Percentiles rank a stretch among this genome's conserved stretches.
phyloP scores from a whole-genome alignment of 495 filamentous ascomycete genomes.

The Parathielavia appendiculata region DNA sequence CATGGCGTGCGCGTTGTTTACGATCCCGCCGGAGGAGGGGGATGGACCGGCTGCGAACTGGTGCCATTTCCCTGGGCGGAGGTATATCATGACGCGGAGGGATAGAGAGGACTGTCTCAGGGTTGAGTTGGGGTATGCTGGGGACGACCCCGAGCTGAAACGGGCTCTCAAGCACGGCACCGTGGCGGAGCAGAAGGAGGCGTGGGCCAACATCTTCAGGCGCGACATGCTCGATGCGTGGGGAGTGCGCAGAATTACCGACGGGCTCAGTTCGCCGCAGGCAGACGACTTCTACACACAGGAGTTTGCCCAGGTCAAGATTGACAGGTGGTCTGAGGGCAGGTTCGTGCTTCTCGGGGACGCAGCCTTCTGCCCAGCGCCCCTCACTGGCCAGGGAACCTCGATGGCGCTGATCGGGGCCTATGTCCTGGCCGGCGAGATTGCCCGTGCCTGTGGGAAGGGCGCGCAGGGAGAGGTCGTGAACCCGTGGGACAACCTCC shows the following conservation, averaged over 20 bases:
- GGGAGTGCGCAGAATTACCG: constrained; percentile 37
- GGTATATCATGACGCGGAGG: constrained; percentile 29
- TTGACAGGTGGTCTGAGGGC: constrained; percentile 40
- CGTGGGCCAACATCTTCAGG: constrained; percentile 36
- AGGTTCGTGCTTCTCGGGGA: constrained; percentile 53
- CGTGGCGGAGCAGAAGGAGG: constrained; percentile 35
- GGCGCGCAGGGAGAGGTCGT: neutral
- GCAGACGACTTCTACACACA: constrained; percentile 49
- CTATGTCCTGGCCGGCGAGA: constrained; percentile 51
- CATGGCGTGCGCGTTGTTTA: constrained; percentile 38
- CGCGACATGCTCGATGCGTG: constrained; percentile 45
- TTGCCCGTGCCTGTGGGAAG: constrained; percentile 30
- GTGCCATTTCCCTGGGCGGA: constrained; percentile 19
- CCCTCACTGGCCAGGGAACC: constrained; percentile 45
- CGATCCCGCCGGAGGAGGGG: constrained; percentile 25
- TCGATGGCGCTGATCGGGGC: constrained; percentile 43
- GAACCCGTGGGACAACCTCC: constrained; percentile 12
- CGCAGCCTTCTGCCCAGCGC: constrained; percentile 48
- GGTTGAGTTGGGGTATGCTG: constrained; percentile 17
- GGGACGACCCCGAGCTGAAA: constrained; percentile 16
- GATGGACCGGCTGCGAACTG: constrained; percentile 22
- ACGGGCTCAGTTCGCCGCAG: constrained; percentile 32
- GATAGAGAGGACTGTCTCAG: constrained; percentile 23
- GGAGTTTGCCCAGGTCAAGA: constrained; percentile 37
- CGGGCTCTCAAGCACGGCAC: constrained; percentile 18